A percentile compares a stretch with the other conserved stretches of the same genome.
These are phyloP conservation scores for Rhypophila decipiens DNA, from an alignment of 495 filamentous ascomycete species.

Conservation along the genomic window DNA sequence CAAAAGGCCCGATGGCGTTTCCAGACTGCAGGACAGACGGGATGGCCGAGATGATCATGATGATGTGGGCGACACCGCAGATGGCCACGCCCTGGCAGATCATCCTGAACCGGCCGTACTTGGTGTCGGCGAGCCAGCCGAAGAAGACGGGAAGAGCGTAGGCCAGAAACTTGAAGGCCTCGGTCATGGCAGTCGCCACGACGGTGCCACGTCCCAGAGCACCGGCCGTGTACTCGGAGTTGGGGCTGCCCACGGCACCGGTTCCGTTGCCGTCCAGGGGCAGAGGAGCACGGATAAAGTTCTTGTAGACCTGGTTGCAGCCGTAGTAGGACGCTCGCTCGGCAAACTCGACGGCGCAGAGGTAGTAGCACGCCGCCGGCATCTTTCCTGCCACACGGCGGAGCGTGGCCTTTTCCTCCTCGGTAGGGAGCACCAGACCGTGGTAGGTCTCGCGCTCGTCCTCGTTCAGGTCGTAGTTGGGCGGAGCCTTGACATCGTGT, in stretches of 20 bases:
- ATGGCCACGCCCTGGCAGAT: slow-evolving; percentile 53
- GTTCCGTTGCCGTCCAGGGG: slow-evolving; percentile 49
- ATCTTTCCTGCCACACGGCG: slow-evolving; percentile 47
- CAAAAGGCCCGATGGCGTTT: slow-evolving; percentile 50
- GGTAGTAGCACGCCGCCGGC: slow-evolving; percentile 39
- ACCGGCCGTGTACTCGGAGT: slow-evolving; percentile 49
- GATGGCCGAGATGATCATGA: slow-evolving; percentile 55
- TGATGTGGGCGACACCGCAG: slow-evolving; percentile 55
- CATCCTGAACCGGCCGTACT: slow-evolving; percentile 53
- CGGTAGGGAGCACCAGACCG: slow-evolving; percentile 42
- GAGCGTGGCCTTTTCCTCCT: slow-evolving; percentile 45
- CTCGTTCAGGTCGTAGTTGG: background rate
- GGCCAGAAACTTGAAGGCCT: slow-evolving; percentile 52
- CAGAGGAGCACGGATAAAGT: slow-evolving; percentile 50
- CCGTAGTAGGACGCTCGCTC: slow-evolving; percentile 56
- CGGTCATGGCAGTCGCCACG: slow-evolving; percentile 47
- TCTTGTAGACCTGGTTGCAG: slow-evolving; percentile 50
- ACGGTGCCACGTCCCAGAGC: slow-evolving; percentile 54
- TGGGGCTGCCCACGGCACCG: slow-evolving; percentile 46
- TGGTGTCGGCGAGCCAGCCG: slow-evolving; percentile 53
- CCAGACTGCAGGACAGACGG: slow-evolving; percentile 50
- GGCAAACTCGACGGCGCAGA: slow-evolving; percentile 53
- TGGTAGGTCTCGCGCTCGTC: slow-evolving; percentile 14
- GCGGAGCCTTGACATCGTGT: background rate
- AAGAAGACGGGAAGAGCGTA: slow-evolving; percentile 54